Base-by-base conservation (phyloP, 2,329 filamentous ascomycete genomes). In the Fusarium sp. region DNA sequence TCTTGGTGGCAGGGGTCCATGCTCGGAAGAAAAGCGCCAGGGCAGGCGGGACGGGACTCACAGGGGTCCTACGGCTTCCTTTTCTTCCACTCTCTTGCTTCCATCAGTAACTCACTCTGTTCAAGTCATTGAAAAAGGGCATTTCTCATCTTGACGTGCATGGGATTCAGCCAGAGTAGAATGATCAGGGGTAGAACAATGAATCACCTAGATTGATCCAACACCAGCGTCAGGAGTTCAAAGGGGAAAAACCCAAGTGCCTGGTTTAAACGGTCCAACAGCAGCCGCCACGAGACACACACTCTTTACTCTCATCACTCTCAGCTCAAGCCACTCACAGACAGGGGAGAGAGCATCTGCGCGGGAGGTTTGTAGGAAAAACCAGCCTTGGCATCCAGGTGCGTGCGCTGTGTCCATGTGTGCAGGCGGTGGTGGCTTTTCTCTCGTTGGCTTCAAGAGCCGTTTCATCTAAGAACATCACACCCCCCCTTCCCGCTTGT, bases 381-480 rank as follows among this genome's bases (percentile, higher is more conserved):
- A 43, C 43, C 25, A 45, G 43, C 43, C 72, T 75, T 75, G 72
- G 72, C 72, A 61, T 25, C 33, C 61, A 60, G 54, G 59, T 50
- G 35, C 37, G 43, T 32, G 54, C 54, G 14, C n/a, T 50, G 14
- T 22, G 40, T 22, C 40, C 40, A 47, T 27, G 45, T 27, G 32
- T 35, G 52, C 20, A 35, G 52, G 52, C 30, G 57, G 30, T 61
- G 57, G 30, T 61, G 63, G 54, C 63, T 66, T 66, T 58, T 58
- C 27, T 30, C 66, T 70, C 62, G 38, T 45, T 59, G 62, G 65
- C 61, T 72, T 66, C 52, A 61, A 50, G 30, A 74, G 68, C 71
- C 59, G 72, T 74, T 74, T 74, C 72, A 75, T 65, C 52, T 47
- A 58, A 47, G 62, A 57, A 58, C 62, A 45, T 65, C 50, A 45